Conservation (phyloP, 1,284 basidiomycete species). For the Papiliotrema terrestris region DNA sequence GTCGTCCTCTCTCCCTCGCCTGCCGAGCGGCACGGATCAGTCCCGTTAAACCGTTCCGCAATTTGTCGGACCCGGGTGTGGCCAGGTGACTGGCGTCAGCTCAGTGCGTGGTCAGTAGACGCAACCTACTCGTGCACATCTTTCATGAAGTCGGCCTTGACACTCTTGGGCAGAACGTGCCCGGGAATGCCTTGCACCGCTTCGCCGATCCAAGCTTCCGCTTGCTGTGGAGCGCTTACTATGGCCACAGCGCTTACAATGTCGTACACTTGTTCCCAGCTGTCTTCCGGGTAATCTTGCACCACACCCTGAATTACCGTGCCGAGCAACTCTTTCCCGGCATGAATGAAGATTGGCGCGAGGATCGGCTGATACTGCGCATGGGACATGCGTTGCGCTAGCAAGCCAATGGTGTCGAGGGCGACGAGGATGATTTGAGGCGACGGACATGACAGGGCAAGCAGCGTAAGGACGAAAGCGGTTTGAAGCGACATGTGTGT, state of each 20-base stretch:
- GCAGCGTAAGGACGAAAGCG: constrained; percentile 70
- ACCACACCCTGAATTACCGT: constrained; percentile 74
- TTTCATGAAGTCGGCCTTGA: constrained; percentile 70
- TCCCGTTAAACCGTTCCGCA: constrained; percentile 30
- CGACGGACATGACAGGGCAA: constrained; percentile 72
- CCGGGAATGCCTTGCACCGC: constrained; percentile 69
- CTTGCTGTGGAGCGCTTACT: constrained; percentile 60
- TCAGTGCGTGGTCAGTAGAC: not conserved
- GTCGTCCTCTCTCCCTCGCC: constrained; percentile 37
- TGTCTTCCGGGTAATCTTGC: constrained; percentile 83
- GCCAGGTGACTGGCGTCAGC: constrained; percentile 15
- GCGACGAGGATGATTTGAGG: constrained; percentile 75
- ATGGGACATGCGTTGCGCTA: constrained; percentile 58
- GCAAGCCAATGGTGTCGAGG: constrained; percentile 73
- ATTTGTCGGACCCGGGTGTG: constrained; percentile 18
- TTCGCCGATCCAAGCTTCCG: constrained; percentile 68
- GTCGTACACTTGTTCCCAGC: constrained; percentile 66
- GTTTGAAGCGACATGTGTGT: constrained; percentile 68
- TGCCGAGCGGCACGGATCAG: constrained; percentile 38
- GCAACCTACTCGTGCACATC: constrained; percentile 66
- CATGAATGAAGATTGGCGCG: constrained; percentile 63
- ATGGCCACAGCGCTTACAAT: constrained; percentile 69
- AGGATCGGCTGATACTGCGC: constrained; percentile 56
- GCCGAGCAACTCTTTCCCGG: constrained; percentile 69
- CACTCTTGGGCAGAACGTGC: constrained; percentile 60